Evolutionary conservation across 2,329 filamentous ascomycete genomes (phyloP), one percentile per base, ranked within the genome.

Genomic region (Penicillium freii): DNA sequence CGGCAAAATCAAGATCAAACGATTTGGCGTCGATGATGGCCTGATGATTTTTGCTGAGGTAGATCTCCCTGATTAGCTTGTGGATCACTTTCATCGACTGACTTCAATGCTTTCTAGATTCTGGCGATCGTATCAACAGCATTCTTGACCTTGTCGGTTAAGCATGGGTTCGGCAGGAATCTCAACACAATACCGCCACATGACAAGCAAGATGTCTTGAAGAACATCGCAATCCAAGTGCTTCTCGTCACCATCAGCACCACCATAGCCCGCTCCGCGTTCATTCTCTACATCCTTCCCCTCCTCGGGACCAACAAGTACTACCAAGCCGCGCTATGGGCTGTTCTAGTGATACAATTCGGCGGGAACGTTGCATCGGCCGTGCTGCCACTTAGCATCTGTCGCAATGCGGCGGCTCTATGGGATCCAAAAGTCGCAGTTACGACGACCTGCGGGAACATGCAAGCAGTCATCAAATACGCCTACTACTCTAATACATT

Each of bases 401-500:
- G 69, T 44, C 58, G 59, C 17, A 40, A 71, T 57, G 62, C 61
- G 4, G 53, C 54, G 0, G 60, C 65, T 1, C 58, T 70, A 10
- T 71, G 69, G 69, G 57, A 70, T 58, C 43, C 62, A 1, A 59
- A 49, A 3, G 47, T 61, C 2, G 64, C 62, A 5, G 19, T 61
- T 5, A 45, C 66, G n/a, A 69, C 67, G 2, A 69, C 64, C 3
- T 71, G 69, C 21, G 68, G 66, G 1, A 47, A 68, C 29, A 44
- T 15, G 1, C 15, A 15, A 0, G 62, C 63, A 5, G 65, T 71
- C 1, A 65, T 71, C 23, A 58, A 61, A 1, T 71, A 69, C 39
- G 67, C 69, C 43, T 71, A 71, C 33, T 71, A 64, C n/a, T 68
- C 68, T 2, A 68, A 68, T 38, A 65, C 63, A 5, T 64, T 69